Evolutionary conservation across 2,329 filamentous ascomycete species (phyloP), one percentile per base, ranked within the genome.

Genomic region (Calonectria honghensis): DNA sequence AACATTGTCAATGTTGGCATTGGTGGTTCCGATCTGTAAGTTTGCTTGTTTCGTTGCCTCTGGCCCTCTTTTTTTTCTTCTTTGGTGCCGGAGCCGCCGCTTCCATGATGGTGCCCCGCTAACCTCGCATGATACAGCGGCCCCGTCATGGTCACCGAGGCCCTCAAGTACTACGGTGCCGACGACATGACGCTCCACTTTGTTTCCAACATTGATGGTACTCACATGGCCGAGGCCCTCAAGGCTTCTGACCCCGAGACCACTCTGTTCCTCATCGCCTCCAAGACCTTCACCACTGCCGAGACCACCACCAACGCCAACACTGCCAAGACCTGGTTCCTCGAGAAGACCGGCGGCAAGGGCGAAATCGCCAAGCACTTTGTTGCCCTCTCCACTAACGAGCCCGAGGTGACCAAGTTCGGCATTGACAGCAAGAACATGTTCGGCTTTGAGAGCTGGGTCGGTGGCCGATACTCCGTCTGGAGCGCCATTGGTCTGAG

Each of bases 401-500:
- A 96, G 88, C 85, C 89, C 69, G 96, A 98, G 89, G 97, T 99
- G 76, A 96, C 94, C 88, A 98, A 98, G 90, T 99, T 99, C 83
- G 97, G 97, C 79, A 99, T 99, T 83, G 96, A 98, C 88, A 94
- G 93, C 88, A 96, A 96, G 91, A 99, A 98, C 91, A 99, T 99
- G 97, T 99, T 99, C 84, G 96, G 96, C 82, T 99, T 99, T 85
- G 96, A 96, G 87, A 97, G 95, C 87, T 99, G 97, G 97, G 96
- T 98, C 68, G 97, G 97, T 85, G 97, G 97, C 73, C 94, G 97
- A 75, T 99, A 99, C 92, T 98, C 96, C 75, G 97, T 99, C 79
- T 99, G 97, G 97, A 98, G 96, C 80, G 97, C 97, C 85, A 99
- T 99, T 83, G 97, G 97, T 81, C 90, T 99, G 76, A 98, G 95